phyloP scores from a whole-genome alignment of 176 grass and related monocot species.

The Cocos nucifera region DNA sequence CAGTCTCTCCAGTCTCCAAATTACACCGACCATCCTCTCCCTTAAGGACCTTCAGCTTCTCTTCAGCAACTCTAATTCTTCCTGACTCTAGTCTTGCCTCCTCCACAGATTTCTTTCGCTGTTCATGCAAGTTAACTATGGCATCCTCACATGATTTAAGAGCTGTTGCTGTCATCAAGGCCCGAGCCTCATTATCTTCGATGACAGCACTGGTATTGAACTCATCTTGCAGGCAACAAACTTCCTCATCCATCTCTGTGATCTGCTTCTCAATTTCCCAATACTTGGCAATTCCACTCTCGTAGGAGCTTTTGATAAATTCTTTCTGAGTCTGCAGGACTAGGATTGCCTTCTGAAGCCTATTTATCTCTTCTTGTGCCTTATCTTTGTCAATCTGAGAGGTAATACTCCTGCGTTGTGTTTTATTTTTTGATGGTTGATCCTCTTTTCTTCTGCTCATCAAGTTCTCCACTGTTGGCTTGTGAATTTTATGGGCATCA shows the following conservation, averaged over 20 bases:
- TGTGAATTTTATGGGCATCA: conserved; percentile 36
- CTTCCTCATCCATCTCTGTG: conserved; percentile 52
- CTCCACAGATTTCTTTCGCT: conserved; percentile 42
- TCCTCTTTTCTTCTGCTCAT: conserved; percentile 17
- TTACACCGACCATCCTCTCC: conserved; percentile 24
- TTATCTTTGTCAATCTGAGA: conserved; percentile 64
- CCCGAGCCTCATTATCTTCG: conserved; percentile 84
- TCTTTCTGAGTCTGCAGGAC: conserved; percentile 71
- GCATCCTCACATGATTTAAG: conserved; percentile 81
- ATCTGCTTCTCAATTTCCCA: conserved; percentile 67
- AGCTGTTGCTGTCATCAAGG: conserved; percentile 70
- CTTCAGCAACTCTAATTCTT: conserved; percentile 41
- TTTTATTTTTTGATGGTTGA: conserved; percentile 26
- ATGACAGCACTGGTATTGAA: conserved; percentile 48
- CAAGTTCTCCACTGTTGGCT: conserved; percentile 34
- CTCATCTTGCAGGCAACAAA: conserved; percentile 67
- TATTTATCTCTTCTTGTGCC: conserved; percentile 63
- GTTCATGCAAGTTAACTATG: conserved; percentile 50
- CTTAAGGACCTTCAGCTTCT: conserved; percentile 56
- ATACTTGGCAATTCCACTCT: conserved; percentile 49
- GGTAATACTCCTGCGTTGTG: conserved; percentile 31
- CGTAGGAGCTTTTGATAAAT: conserved; percentile 70
- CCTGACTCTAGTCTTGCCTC: conserved; percentile 45
- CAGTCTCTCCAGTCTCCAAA: neutral
- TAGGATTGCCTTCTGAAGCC: conserved; percentile 70